Evolutionary conservation across 75 land plant genomes (phyloP).

Genomic region (Sequoiadendron giganteum): DNA sequence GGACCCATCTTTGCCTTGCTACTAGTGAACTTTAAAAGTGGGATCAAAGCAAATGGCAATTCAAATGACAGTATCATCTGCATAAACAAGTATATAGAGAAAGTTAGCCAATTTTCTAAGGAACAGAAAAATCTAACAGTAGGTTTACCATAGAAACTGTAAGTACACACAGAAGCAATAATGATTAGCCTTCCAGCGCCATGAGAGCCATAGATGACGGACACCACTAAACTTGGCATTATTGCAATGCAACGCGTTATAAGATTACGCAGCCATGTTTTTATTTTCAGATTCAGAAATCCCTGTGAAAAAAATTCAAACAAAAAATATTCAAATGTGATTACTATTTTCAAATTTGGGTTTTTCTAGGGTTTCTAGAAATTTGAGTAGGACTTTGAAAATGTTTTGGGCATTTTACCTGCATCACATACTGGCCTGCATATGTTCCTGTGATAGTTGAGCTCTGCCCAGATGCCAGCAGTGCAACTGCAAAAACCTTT

Average conservation of each 20-base stretch:
- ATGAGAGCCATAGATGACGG: conserved; percentile 20
- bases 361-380: background rate
- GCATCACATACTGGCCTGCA: conserved; percentile 51
- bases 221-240: conserved; percentile 25
- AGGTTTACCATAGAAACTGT: background rate
- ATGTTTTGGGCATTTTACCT: background rate
- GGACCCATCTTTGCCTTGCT: conserved; percentile 46
- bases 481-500: conserved; percentile 19
- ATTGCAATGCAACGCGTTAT: conserved; percentile 30
- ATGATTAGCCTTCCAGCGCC: conserved; percentile 29
- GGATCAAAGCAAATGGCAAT: conserved; percentile 46
- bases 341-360: background rate
- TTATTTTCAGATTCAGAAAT: conserved; percentile 24
- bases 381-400: background rate
- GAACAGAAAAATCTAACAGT: background rate
- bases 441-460: conserved; percentile 46
- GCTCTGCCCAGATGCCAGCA: conserved; percentile 43
- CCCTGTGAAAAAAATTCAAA: conserved; percentile 9
- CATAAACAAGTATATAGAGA: background rate
- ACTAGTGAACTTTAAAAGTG: conserved; percentile 48
- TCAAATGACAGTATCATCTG: conserved; percentile 51
- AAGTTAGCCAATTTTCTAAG: no score
- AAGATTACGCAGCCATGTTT: conserved; percentile 29
- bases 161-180: conserved; percentile 4
- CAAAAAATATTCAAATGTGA: background rate